Conservation (phyloP, 148 eudicot genomes). For the Selenicereus undatus region DNA sequence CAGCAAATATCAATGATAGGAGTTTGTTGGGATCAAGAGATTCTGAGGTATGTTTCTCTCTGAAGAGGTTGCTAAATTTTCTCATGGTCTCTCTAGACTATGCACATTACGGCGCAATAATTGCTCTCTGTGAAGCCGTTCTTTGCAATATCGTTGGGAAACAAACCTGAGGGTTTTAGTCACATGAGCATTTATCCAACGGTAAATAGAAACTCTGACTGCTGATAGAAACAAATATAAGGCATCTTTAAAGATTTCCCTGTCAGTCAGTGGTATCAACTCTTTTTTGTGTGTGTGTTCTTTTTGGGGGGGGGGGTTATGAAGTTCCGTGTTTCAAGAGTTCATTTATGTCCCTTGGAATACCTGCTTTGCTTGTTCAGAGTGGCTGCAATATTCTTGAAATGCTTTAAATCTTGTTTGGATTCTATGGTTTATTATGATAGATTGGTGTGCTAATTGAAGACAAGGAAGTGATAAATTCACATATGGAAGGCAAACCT, state of each 20-base stretch:
- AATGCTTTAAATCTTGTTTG: background rate
- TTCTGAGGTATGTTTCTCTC: slow-evolving; percentile 65
- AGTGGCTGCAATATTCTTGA: background rate
- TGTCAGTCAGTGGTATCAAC: background rate
- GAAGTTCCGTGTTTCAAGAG: background rate
- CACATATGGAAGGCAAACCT: slow-evolving; percentile 84
- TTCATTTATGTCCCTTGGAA: background rate
- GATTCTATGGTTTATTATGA: slow-evolving; percentile 15
- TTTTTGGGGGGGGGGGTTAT: too few species aligned
- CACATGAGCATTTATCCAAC: background rate
- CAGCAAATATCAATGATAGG: slow-evolving; percentile 95
- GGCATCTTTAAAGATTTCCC: background rate
- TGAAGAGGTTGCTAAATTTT: slow-evolving; percentile 8
- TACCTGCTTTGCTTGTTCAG: slow-evolving; percentile 2
- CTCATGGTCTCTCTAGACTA: background rate
- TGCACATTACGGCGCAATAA: background rate
- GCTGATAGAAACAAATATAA: background rate
- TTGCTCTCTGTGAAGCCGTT: background rate
- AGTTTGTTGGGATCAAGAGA: slow-evolving; percentile 97
- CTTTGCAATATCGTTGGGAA: background rate
- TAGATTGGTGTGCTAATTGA: slow-evolving; percentile 91
- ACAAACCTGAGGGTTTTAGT: background rate
- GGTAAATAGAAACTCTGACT: background rate
- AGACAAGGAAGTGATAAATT: slow-evolving; percentile 81
- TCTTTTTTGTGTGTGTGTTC: too few species aligned